Conservation (phyloP, 805 yeast species). For the Monosporozyma aerobia region DNA sequence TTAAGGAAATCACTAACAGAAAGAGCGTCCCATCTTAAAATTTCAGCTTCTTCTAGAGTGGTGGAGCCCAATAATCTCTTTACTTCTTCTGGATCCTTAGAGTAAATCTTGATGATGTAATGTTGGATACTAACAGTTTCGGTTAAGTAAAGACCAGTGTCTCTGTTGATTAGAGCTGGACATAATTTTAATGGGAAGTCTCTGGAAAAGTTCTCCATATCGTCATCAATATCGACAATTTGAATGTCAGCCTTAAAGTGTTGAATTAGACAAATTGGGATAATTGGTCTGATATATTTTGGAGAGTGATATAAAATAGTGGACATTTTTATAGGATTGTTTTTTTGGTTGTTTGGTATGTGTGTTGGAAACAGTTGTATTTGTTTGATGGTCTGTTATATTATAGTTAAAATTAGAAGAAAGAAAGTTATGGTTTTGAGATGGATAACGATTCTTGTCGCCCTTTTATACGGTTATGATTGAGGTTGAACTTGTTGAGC, state of each 20-base stretch:
- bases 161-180: conserved; percentile 64
- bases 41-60: conserved; percentile 30
- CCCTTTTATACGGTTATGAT: too few relatives aligned
- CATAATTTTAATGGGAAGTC: conserved; percentile 54
- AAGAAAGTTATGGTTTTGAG: too few relatives aligned
- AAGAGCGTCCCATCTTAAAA: conserved; percentile 70
- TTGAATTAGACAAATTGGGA: conserved; percentile 43
- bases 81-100: conserved; percentile 28
- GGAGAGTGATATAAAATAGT: conserved; percentile 19
- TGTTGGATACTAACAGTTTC: conserved; percentile 56
- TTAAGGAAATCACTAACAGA: conserved; percentile 58
- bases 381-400: neutral
- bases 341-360: neutral
- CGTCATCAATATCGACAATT: conserved; percentile 32
- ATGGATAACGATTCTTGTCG: too few relatives aligned
- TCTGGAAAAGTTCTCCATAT: conserved; percentile 27
- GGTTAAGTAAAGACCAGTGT: conserved; percentile 55
- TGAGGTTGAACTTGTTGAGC: too few relatives aligned
- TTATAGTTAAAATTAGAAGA: too few relatives aligned
- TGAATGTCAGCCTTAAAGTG: conserved; percentile 51
- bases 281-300: conserved; percentile 34
- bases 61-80: conserved; percentile 45
- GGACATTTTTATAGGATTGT: conserved; percentile 38
- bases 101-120: conserved; percentile 34
- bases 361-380: neutral